Evolutionary conservation across 169 alveolate genomes (phyloP), one percentile per base, ranked within the genome.

Genomic region (Plasmodium vivax): DNA sequence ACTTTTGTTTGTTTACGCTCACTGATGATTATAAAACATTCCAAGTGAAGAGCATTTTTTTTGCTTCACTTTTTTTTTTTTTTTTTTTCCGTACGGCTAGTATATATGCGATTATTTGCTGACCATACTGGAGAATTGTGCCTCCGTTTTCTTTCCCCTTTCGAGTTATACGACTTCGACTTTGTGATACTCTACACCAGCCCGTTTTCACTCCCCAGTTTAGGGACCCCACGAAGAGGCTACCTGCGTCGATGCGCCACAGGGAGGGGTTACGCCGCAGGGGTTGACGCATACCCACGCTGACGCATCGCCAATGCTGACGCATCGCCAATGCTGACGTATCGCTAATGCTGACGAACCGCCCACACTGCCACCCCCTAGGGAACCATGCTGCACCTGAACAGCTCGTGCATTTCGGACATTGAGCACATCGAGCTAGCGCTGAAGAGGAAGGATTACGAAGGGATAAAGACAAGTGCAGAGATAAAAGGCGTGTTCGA

Each of bases 341-440:
- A 23, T 23, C 27, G 27, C 27, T 23, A 23, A 23, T 23, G 27
- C 27, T 23, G 27, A 23, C 27, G 27, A 0, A 47, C 19, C 0
- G 2, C 77, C 32, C 23, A 73, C 47, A 12, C 45, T 51, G n/a
- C 32, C n/a, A 34, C 41, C 12, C 51, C n/a, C 45, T 5, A 43
- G 32, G 47, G 32, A 81, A 92, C 58, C 72, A 92, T 92, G 95
- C 82, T 92, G 71, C 95, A 92, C 32, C 83, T 92, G 58, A 62
- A 92, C 56, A 92, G 83, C 54, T 71, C 90, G 6, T 68, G 85
- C 9, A 72, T 92, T 54, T 72, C 92, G 32, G 85, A 92, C 36
- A 72, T 92, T 54, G 92, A 92, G 43, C 75, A 92, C 77, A 82
- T 92, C 54, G 92, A 81, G 41, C 41, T 43, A 34, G 75, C 75